Base-by-base conservation (phyloP, 768 basidiomycete species). In the Tulasnella sp. region DNA sequence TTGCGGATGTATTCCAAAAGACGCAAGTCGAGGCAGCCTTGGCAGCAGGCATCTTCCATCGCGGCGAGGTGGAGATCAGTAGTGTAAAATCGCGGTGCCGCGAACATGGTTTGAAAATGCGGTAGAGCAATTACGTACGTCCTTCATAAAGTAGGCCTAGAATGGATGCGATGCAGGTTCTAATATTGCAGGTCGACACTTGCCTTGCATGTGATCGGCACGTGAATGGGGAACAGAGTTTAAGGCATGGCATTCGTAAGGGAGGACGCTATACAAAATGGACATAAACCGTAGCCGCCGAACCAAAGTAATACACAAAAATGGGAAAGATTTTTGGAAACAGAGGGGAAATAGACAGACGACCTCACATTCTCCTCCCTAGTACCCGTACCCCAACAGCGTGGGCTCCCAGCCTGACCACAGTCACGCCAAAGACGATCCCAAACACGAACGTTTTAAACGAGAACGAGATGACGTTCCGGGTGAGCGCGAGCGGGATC, bases 1-100 rank as follows among this genome's bases (percentile, higher is more conserved):
- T 99, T 85, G 89, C 92, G n/a, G 90, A 95, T 75, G 93, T 96
- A 24, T 99, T 99, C 86, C 84, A 88, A 80, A 86, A 89, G 83
- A 96, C 96, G 3, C 89, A 87, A 3, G 96, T 92, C 1, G 96
- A 97, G 86, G 96, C 98, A 72, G 98, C 94, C 1, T 86, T 99
- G 80, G 98, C 98, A 14, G 98, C 98, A 16, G 98, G 98, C 1
- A 98, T 99, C 83, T 99, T 99, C 86, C 98, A 99, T 86, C 88
- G 98, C 44, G 90, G 89, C 72, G 94, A 98, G 85, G 97, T 99
- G 5, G 88, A 86, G 60, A 97, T 99, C 81, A 86, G 87, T 72
- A 92, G 94, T 75, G 94, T 98, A 79, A 99, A 98, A 87, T 86
- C 86, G 64, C 83, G 83, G 75, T 80, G 88, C 81, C 81, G 81